phyloP scores from a whole-genome alignment of 805 yeast species.

The Candida coleopterorum region DNA sequence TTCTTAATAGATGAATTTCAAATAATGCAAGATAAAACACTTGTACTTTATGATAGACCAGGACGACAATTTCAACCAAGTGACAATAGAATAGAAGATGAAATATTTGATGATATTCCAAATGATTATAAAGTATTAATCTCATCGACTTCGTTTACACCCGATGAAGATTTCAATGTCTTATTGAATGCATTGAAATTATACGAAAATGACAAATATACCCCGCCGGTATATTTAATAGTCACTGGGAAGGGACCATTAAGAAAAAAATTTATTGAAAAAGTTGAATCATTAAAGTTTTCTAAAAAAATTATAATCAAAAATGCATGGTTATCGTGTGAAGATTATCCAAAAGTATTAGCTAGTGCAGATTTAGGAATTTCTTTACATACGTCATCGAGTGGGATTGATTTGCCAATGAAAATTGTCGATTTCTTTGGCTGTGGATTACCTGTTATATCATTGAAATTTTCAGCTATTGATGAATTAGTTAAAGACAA shows the following conservation, averaged over 20 bases:
- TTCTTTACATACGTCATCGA: constrained; percentile 85
- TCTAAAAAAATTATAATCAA: constrained; percentile 46
- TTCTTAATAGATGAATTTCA: constrained; percentile 56
- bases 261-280: constrained; percentile 45
- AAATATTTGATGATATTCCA: constrained; percentile 23
- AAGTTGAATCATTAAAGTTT: constrained; percentile 41
- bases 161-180: constrained; percentile 82
- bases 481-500: constrained; percentile 68
- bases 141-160: constrained; percentile 90
- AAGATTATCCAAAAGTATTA: constrained; percentile 74
- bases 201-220: constrained; percentile 53
- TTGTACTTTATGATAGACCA: constrained; percentile 85
- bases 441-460: constrained; percentile 86
- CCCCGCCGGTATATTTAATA: constrained; percentile 56
- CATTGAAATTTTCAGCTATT: constrained; percentile 72
- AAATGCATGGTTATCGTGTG: constrained; percentile 71
- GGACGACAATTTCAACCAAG: constrained; percentile 59
- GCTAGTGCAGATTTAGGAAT: constrained; percentile 82
- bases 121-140: constrained; percentile 59
- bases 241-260: constrained; percentile 98
- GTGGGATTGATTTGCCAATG: constrained; percentile 96
- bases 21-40: constrained; percentile 40
- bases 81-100: constrained; percentile 16
- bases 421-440: constrained; percentile 95
- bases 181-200: constrained; percentile 62